Percentiles rank a stretch among this genome's conserved stretches.
Conservation (phyloP, 352 stramenopile genomes). For the Elongisporangium anandrum region DNA sequence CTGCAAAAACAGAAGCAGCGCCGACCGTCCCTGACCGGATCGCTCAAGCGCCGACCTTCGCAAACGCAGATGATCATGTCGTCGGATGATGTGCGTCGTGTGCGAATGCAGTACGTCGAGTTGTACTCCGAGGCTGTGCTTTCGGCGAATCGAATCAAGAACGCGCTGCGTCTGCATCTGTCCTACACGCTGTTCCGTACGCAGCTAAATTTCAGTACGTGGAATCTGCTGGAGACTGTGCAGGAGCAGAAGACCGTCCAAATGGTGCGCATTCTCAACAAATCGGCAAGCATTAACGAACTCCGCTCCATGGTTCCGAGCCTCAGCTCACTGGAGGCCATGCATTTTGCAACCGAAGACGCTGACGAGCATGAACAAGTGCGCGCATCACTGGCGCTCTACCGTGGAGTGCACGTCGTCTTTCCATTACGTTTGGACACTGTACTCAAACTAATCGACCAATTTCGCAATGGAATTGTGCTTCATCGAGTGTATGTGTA, state of each 20-base stretch:
- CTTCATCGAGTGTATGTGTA: slow-evolving; percentile 74
- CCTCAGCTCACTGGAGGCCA: slow-evolving; percentile 62
- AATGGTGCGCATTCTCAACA: slow-evolving; percentile 85
- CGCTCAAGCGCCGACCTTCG: background rate
- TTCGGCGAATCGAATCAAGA: slow-evolving; percentile 82
- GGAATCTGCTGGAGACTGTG: slow-evolving; percentile 76
- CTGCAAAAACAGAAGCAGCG: slow-evolving; percentile 1
- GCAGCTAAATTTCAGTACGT: slow-evolving; percentile 84
- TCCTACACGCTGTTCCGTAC: slow-evolving; percentile 74
- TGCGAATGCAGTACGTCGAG: slow-evolving; percentile 68
- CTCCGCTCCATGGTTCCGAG: slow-evolving; percentile 76
- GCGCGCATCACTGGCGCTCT: slow-evolving; percentile 56
- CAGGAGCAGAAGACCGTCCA: slow-evolving; percentile 82
- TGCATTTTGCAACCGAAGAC: slow-evolving; percentile 42
- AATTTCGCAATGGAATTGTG: slow-evolving; percentile 82
- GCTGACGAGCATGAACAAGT: slow-evolving; percentile 54
- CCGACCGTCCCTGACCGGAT: background rate
- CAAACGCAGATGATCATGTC: background rate
- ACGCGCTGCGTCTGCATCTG: slow-evolving; percentile 60
- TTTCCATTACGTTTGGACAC: slow-evolving; percentile 76
- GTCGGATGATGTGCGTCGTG: slow-evolving; percentile 32
- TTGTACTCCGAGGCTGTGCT: slow-evolving; percentile 75
- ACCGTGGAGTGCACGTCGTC: slow-evolving; percentile 63
- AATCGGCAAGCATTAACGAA: slow-evolving; percentile 76
- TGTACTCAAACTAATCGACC: slow-evolving; percentile 77